phyloP scores from a whole-genome alignment of 306 rosid species.

The Quercus cerris region DNA sequence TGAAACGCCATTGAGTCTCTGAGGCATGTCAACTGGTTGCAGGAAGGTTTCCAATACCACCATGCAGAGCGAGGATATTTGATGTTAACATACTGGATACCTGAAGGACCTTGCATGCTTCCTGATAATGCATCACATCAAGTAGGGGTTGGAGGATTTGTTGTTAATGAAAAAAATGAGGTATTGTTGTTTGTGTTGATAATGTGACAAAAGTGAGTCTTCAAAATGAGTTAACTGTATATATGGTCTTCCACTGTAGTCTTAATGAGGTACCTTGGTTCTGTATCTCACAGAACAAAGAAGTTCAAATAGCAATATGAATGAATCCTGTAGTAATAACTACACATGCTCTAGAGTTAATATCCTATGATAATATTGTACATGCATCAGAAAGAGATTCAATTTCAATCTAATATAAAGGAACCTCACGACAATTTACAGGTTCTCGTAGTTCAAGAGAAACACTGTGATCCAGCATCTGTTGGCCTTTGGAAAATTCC shows the following conservation, averaged over 20 bases:
- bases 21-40: conserved; percentile 35
- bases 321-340: conserved; percentile 1
- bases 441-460: conserved; percentile 98
- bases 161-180: conserved; percentile 70
- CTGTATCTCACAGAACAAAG: not conserved
- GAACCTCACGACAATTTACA: conserved; percentile 6
- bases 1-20: conserved; percentile 17
- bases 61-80: conserved; percentile 88
- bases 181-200: conserved; percentile 35
- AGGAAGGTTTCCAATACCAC: conserved; percentile 92
- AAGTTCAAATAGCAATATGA: not conserved
- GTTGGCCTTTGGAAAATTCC: conserved; percentile 92
- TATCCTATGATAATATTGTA: conserved; percentile 13
- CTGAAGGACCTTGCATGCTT: conserved; percentile 91
- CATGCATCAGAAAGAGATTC: not conserved
- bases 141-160: conserved; percentile 97
- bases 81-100: conserved; percentile 96
- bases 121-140: conserved; percentile 94
- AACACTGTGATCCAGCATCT: conserved; percentile 54
- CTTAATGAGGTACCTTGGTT: not conserved
- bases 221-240: not conserved
- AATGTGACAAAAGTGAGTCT: not conserved
- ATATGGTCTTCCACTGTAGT: not conserved
- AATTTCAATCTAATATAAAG: not conserved
- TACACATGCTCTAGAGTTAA: not conserved